Percentiles rank a stretch among this genome's conserved stretches.
Evolutionary conservation across 164 flowering plant genomes (phyloP).

Genomic region (Piper longum): DNA sequence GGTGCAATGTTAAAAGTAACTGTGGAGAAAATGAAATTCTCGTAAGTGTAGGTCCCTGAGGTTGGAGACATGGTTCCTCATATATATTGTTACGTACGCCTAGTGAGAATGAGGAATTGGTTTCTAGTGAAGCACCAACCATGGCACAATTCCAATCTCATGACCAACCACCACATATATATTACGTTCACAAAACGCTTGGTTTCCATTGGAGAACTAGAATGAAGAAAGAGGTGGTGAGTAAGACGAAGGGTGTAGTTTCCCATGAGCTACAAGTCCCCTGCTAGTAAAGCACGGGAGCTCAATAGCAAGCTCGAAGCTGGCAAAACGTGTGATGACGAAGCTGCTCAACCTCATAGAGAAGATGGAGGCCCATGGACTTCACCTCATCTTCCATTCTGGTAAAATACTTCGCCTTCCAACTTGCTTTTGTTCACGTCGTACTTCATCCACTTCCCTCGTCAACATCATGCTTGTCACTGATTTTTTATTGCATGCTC

Average conservation of each 20-base stretch:
- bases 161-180: neutral
- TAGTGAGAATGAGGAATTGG: too few species aligned
- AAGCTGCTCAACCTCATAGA: neutral
- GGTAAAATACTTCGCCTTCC: neutral
- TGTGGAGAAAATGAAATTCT: too few species aligned
- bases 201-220: neutral
- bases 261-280: neutral
- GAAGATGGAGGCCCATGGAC: neutral
- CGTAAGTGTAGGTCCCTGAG: too few species aligned
- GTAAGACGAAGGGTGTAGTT: neutral
- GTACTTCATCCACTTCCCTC: neutral
- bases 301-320: slow-evolving; percentile 1
- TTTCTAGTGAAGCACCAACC: too few species aligned
- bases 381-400: neutral
- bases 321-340: neutral
- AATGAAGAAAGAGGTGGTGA: neutral
- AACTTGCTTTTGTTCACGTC: neutral
- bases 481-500: too few species aligned
- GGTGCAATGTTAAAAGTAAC: too few species aligned
- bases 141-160: neutral
- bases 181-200: neutral
- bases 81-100: too few species aligned
- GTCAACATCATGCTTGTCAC: too few species aligned
- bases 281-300: slow-evolving; percentile 1
- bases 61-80: too few species aligned